A percentile compares a stretch with the other conserved stretches of the same genome.
Conservation (phyloP, 179 eudicot species). For the Amaranthus tricolor region DNA sequence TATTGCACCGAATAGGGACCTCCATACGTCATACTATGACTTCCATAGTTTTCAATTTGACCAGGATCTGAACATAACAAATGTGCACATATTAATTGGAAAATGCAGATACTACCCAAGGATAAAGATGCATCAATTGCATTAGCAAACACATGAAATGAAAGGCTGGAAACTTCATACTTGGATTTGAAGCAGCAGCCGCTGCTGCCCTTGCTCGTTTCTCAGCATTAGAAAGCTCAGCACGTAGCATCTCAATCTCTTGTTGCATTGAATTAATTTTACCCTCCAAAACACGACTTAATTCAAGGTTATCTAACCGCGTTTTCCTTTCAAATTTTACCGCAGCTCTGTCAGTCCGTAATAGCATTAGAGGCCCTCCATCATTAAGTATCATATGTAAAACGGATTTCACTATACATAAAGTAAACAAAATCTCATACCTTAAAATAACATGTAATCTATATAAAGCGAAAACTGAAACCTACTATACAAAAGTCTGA, state of each 20-base stretch:
- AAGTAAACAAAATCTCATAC: background rate
- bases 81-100: background rate
- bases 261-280: conserved; percentile 43
- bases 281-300: conserved; percentile 62
- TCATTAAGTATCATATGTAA: background rate
- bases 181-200: conserved; percentile 53
- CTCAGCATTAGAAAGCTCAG: conserved; percentile 72
- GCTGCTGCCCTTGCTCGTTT: conserved; percentile 68
- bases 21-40: conserved; percentile 38
- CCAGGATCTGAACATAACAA: conserved; percentile 41
- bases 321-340: conserved; percentile 70
- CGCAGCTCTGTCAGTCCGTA: conserved; percentile 58
- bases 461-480: background rate
- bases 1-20: conserved; percentile 42
- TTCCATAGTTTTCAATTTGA: conserved; percentile 44
- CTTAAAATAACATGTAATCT: background rate
- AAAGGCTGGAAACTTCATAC: conserved; percentile 24
- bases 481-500: background rate
- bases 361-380: background rate
- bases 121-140: background rate
- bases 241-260: conserved; percentile 60
- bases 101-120: background rate
- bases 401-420: background rate
- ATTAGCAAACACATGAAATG: background rate
- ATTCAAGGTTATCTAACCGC: conserved; percentile 46